These are phyloP conservation scores for Ascochyta fabae DNA, from an alignment of 2,329 filamentous ascomycete genomes.

Conservation along the genomic window DNA sequence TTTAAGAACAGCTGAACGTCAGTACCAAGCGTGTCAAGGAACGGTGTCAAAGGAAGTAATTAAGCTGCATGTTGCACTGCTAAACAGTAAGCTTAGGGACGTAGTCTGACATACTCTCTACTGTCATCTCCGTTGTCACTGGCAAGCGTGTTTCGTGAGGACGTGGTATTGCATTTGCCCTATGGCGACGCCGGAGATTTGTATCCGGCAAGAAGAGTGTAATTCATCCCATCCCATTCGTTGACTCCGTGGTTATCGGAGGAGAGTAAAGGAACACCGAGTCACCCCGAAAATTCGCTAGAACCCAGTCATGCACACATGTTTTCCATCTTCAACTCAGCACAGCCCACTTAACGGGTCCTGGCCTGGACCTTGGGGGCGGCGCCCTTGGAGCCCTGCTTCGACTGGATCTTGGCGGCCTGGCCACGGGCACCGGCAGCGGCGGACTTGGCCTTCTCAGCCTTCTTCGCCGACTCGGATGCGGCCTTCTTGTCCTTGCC, in stretches of 20 bases:
- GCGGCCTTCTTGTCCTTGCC: slow-evolving; percentile 98
- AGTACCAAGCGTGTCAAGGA: no score
- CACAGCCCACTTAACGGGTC: slow-evolving; percentile 70
- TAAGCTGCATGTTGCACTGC: no score
- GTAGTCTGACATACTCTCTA: neutral
- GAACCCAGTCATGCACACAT: slow-evolving; percentile 35
- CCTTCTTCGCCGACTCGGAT: slow-evolving; percentile 91
- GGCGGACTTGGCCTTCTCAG: slow-evolving; percentile 96
- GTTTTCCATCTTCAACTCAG: slow-evolving; percentile 17
- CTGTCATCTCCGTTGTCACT: neutral
- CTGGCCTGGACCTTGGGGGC: slow-evolving; percentile 83
- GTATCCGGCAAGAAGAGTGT: slow-evolving; percentile 37
- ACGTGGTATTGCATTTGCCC: slow-evolving; percentile 48
- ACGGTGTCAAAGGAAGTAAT: no score
- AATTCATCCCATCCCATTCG: slow-evolving; percentile 41
- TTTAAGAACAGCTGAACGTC: no score
- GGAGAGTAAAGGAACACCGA: slow-evolving; percentile 39
- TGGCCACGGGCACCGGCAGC: slow-evolving; percentile 77
- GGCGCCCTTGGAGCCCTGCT: slow-evolving; percentile 95
- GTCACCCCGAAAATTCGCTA: slow-evolving; percentile 39
- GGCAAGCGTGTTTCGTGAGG: slow-evolving; percentile 30
- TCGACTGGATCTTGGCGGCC: slow-evolving; percentile 82
- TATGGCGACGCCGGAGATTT: slow-evolving; percentile 39
- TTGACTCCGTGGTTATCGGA: slow-evolving; percentile 36
- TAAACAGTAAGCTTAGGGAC: no score